A percentile compares a stretch with the other conserved stretches of the same genome.
These are phyloP conservation scores for Themeda triandra DNA, from an alignment of 176 grass and related monocot species.

Conservation along the genomic window DNA sequence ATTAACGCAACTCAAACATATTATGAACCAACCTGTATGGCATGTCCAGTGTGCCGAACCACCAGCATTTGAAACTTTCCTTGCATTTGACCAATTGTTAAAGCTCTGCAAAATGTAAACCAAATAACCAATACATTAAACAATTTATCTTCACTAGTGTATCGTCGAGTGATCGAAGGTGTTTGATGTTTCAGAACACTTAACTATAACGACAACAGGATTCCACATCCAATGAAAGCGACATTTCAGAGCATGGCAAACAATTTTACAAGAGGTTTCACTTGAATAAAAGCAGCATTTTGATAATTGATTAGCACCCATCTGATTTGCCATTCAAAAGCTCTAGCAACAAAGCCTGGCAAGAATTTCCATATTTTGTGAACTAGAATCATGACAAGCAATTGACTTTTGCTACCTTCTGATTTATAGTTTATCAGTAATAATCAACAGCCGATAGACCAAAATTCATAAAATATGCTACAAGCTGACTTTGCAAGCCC, in stretches of 20 bases:
- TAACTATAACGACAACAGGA: not conserved
- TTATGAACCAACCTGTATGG: conserved; percentile 78
- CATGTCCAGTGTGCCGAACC: conserved; percentile 90
- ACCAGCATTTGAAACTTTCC: conserved; percentile 96
- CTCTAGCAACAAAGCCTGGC: not conserved
- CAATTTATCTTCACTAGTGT: conserved; percentile 6
- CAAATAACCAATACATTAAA: conserved; percentile 18
- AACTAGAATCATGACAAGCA: not conserved
- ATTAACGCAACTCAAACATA: not conserved
- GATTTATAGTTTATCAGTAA: not conserved
- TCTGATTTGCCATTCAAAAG: conserved; percentile 10
- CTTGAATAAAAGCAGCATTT: conserved; percentile 12
- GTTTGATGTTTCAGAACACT: conserved; percentile 17
- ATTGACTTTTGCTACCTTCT: not conserved
- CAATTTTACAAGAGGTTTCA: not conserved
- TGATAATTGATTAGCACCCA: not conserved
- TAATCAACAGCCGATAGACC: not conserved
- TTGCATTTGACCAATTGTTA: conserved; percentile 99
- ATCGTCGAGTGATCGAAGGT: not conserved
- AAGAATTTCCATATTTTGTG: not conserved
- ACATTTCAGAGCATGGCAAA: conserved; percentile 1
- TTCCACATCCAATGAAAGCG: not conserved
- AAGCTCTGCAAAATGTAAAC: conserved; percentile 50
- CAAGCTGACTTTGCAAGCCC: not conserved
- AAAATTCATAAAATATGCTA: conserved; percentile 4